Evolutionary conservation across 2,329 filamentous ascomycete species (phyloP), one percentile per base, ranked within the genome.

Genomic region (Pezicula rhizophila): DNA sequence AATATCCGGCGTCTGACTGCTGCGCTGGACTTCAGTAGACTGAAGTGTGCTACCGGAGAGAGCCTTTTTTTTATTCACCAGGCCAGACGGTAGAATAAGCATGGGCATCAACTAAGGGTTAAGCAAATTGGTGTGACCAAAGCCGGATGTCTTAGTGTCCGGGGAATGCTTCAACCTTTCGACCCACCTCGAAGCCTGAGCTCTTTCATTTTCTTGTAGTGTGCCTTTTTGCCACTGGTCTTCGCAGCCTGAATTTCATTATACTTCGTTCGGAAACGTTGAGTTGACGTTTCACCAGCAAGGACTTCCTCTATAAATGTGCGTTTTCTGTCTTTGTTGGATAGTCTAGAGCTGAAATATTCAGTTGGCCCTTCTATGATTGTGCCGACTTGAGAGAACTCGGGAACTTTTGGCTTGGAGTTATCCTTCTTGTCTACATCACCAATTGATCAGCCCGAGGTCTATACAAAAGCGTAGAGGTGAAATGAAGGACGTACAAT

Each of bases 311-410:
- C 89, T 1, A 93, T 80, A 49, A 99, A 82, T 0, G 87, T 96
- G 60, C 79, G 79, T 72, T 95, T 95, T 57, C 89, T 80, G 59
- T 97, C 88, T 69, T 89, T 95, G 67, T 90, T 92, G 49, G 84
- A 82, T 52, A 97, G 76, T 48, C 92, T 82, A 17, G 82, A 79
- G 62, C 79, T 91, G 72, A 84, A 89, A 70, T 85, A 96, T 63
- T 97, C 92, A 1, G 89, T 91, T 1, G 90, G 84, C 1, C 91
- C 91, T 61, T 95, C 85, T 48, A 96, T 79, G 51, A 99, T 81
- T 5, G 88, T 92, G 49, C 92, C 93, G 25, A 96, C 81, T 60
- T 95, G 89, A 17, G 87, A 95, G 64, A 87, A 97, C 52, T 89
- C 82, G 1, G 93, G 93, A 1, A 85, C 70, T 52, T 59, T 49